These are phyloP conservation scores for Rhinocladiella similis DNA, from an alignment of 2,329 filamentous ascomycete genomes.

Conservation along the genomic window DNA sequence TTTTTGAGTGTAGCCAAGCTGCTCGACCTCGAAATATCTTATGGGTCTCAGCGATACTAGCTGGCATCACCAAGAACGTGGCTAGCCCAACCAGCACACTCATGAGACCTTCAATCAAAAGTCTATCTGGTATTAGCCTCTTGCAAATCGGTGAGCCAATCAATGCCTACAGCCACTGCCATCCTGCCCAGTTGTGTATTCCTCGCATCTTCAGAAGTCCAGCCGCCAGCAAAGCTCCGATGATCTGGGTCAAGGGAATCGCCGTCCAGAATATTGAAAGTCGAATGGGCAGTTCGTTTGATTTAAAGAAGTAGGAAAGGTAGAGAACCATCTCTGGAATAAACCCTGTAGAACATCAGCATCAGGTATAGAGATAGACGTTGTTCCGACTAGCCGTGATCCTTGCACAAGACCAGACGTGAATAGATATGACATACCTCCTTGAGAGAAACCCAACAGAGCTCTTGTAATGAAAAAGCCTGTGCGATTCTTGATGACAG, in stretches of 20 bases:
- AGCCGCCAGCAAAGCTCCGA: conserved; percentile 18
- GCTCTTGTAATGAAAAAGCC: conserved; percentile 40
- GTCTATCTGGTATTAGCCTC: not conserved
- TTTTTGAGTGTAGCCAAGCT: conserved; percentile 54
- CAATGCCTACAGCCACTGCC: conserved; percentile 31
- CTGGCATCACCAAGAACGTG: conserved; percentile 45
- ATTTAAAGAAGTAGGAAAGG: conserved; percentile 67
- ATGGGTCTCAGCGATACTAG: conserved; percentile 41
- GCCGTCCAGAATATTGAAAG: conserved; percentile 71
- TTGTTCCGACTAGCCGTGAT: conserved; percentile 42
- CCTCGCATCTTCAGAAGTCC: conserved; percentile 37
- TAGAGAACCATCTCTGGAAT: conserved; percentile 26
- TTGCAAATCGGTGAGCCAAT: not conserved
- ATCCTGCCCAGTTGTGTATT: conserved; percentile 40
- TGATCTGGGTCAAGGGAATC: conserved; percentile 38
- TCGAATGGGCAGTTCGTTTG: conserved; percentile 66
- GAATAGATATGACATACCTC: conserved; percentile 40
- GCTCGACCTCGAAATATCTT: conserved; percentile 32
- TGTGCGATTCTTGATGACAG: conserved; percentile 42
- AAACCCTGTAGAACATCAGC: not conserved
- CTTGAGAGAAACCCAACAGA: conserved; percentile 49
- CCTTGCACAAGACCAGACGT: not conserved
- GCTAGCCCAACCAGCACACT: conserved; percentile 44
- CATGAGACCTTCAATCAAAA: conserved; percentile 45
- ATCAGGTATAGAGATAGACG: no score